phyloP scores from a whole-genome alignment of 1,284 basidiomycete genomes.

The Papiliotrema nemorosa region DNA sequence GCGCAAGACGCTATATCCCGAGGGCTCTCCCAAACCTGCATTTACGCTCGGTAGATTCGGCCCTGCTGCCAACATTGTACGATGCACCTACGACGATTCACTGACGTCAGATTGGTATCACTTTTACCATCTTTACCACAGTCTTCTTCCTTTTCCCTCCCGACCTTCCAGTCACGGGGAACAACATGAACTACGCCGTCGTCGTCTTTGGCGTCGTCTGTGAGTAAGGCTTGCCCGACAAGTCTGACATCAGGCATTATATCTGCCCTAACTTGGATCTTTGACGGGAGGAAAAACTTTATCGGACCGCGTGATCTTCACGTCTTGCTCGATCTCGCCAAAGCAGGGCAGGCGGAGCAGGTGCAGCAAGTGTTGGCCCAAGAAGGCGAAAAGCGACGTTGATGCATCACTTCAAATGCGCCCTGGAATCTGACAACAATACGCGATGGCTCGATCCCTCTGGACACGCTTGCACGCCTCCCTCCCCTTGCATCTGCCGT shows the following conservation, averaged over 20 bases:
- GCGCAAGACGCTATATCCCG: constrained; percentile 30
- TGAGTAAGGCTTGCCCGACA: neutral
- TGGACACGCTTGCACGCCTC: constrained; percentile 9
- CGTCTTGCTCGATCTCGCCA: constrained; percentile 29
- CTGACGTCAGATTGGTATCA: constrained; percentile 15
- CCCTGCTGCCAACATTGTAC: constrained; percentile 36
- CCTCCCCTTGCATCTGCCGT: constrained; percentile 21
- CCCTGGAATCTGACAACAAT: neutral
- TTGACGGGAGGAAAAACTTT: constrained; percentile 46
- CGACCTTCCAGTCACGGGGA: constrained; percentile 32
- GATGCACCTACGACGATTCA: neutral
- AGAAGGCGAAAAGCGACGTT: neutral
- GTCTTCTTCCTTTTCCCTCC: constrained; percentile 52
- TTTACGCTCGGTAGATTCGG: constrained; percentile 18
- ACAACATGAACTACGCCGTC: constrained; percentile 45
- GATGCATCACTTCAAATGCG: constrained; percentile 37
- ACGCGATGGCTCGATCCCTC: constrained; percentile 2
- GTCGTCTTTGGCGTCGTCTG: constrained; percentile 25
- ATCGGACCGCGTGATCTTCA: constrained; percentile 47
- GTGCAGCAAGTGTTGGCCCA: neutral
- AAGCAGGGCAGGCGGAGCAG: neutral
- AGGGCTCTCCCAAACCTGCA: neutral
- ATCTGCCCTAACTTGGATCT: constrained; percentile 41
- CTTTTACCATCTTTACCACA: constrained; percentile 44
- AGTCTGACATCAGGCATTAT: constrained; percentile 25